Evolutionary conservation across 176 grass and related monocot species (phyloP).

Genomic region (Dactylis glomerata): DNA sequence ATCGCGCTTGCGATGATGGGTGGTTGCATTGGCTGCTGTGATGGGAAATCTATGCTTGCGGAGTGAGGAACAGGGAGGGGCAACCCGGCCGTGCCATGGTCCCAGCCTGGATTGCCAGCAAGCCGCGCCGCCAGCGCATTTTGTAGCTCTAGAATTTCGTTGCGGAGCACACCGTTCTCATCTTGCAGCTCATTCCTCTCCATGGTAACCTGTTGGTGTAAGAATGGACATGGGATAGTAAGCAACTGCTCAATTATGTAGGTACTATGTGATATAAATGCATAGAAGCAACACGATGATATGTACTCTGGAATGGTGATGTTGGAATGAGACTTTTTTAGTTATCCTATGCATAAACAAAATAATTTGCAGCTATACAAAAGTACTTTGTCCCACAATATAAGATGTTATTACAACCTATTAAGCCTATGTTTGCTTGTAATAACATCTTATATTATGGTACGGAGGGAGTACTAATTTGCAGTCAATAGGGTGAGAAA

Average conservation of each 20-base stretch:
- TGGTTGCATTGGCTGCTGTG: conserved; percentile 33
- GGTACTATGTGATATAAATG: not conserved
- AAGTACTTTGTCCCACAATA: too few species aligned
- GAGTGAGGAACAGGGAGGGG: not conserved
- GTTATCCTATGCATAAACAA: not conserved
- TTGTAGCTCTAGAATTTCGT: conserved; percentile 63
- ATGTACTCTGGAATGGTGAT: not conserved
- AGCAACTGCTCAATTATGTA: not conserved
- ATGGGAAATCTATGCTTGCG: conserved; percentile 1
- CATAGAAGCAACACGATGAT: not conserved
- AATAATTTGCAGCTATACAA: not conserved
- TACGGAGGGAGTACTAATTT: too few species aligned
- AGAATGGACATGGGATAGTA: not conserved
- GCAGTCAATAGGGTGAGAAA: not conserved
- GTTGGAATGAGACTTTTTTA: not conserved
- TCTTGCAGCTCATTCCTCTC: conserved; percentile 83
- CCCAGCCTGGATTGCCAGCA: conserved; percentile 18
- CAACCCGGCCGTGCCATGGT: not conserved
- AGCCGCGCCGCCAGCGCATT: conserved; percentile 30
- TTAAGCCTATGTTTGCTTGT: too few species aligned
- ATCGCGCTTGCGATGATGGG: conserved; percentile 19
- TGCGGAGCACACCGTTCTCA: conserved; percentile 49
- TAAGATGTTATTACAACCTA: too few species aligned
- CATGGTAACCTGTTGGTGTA: conserved; percentile 44
- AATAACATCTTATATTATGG: too few species aligned